A percentile compares a stretch with the other conserved stretches of the same genome.
These are phyloP conservation scores for Gossypium sturtianum DNA, from an alignment of 345 rosid species.

Conservation along the genomic window DNA sequence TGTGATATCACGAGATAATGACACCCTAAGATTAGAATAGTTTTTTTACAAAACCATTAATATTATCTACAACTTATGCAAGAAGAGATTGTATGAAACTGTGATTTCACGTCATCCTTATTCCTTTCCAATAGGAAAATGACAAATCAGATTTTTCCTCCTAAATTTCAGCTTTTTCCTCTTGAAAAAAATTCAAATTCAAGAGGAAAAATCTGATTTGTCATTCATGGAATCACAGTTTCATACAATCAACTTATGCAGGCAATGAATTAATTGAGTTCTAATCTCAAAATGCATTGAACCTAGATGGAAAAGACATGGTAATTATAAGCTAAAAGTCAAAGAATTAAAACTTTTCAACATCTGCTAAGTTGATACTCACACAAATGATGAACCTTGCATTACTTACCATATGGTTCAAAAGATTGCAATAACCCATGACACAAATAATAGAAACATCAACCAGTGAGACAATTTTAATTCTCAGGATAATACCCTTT, in stretches of 20 bases:
- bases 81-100: too few relatives aligned
- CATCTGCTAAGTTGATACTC: neutral
- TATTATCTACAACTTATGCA: neutral
- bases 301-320: neutral
- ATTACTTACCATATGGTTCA: neutral
- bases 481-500: neutral
- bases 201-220: too few relatives aligned
- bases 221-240: too few relatives aligned
- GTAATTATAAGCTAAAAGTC: neutral
- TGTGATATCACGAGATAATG: neutral
- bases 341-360: neutral
- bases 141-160: too few relatives aligned
- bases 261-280: neutral
- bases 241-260: neutral
- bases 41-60: too few relatives aligned
- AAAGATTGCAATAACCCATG: neutral
- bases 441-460: too few relatives aligned
- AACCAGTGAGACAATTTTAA: neutral
- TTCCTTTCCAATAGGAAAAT: too few relatives aligned
- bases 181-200: too few relatives aligned
- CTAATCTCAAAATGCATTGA: neutral
- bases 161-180: too few relatives aligned
- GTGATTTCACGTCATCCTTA: too few relatives aligned
- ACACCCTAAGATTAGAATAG: neutral
- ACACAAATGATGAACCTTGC: neutral